Evolutionary conservation across 805 yeast species (phyloP), one percentile per base, ranked within the genome.

Genomic region (Pichia cabralensis): DNA sequence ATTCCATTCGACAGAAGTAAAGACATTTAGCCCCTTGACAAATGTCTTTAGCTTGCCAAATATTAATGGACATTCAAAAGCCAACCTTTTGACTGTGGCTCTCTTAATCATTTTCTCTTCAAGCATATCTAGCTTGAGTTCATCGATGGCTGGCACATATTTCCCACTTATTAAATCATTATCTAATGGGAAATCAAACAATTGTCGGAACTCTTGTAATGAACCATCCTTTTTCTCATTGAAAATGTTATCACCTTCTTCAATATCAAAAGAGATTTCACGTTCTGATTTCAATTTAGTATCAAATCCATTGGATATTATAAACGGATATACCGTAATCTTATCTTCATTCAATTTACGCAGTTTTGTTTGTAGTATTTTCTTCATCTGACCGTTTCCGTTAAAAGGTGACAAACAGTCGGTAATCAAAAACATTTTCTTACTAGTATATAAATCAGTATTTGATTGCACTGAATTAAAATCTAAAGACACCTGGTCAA

Each of bases 371-470:
- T 77, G 67, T 17, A 83, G 58, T 6, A 71, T 59, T 30, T 61
- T 62, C 45, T 67, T 67, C 4, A 63, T 57, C 2, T 47, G 37
- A 12, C 65, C 61, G 7, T 60, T 46, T 7, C 60, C 59, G 34
- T 63, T 62, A 42, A 59, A 68, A 0, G 96, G 96, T 30, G 56
- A 56, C 44, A 80, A 92, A 50, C 79, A 75, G 50, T 78, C 80
- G 0, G 95, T 83, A 48, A 86, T 72, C 49, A 85, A 58, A 43
- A 84, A 69, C 3, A 83, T 56, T 46, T 80, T 76, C 43, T 70
- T 72, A 28, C 65, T 66, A 32, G 72, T 71, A 51, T 67, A 78
- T 17, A 52, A 50, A 33, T 58, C 61, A 26, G 67, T 70, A 23
- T 49, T 58, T 11, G 53, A 52, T 13, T 61, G 60, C 5, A 55